Percentiles rank a stretch among this genome's conserved stretches.
These are phyloP conservation scores for Exophiala alcalophila DNA, from an alignment of 2,329 filamentous ascomycete species.

Conservation along the genomic window DNA sequence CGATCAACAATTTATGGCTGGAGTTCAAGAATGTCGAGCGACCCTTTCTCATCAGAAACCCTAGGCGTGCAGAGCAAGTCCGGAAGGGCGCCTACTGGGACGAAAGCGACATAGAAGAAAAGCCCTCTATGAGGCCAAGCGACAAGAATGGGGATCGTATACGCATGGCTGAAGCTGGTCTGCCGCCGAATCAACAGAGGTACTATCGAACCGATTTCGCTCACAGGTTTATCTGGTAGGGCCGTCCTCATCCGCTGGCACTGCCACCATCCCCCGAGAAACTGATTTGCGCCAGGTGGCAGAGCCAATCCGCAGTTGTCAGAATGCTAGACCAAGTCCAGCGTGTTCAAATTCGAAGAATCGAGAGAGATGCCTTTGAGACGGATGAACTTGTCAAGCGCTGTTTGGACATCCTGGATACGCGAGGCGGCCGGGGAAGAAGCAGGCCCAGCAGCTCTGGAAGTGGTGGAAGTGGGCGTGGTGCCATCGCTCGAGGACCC, in stretches of 20 bases:
- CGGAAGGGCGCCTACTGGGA: constrained; percentile 22
- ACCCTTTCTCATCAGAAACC: constrained; percentile 24
- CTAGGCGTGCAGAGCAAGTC: constrained; percentile 18
- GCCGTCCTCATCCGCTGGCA: no score
- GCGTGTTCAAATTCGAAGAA: constrained; percentile 28
- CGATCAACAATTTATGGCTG: constrained; percentile 25
- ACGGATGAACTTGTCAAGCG: constrained; percentile 24
- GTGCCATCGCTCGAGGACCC: constrained; percentile 4
- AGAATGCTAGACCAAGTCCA: constrained; percentile 24
- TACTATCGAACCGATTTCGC: constrained; percentile 27
- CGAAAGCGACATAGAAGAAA: constrained; percentile 23
- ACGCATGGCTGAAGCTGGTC: constrained; percentile 21
- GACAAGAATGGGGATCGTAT: constrained; percentile 19
- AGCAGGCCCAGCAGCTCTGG: constrained; percentile 7
- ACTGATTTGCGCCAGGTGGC: constrained; percentile 18
- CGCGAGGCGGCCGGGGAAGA: constrained; percentile 15
- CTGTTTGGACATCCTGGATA: constrained; percentile 10
- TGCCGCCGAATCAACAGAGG: constrained; percentile 17
- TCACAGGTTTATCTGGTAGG: constrained; percentile 26
- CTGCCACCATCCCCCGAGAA: no score
- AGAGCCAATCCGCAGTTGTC: constrained; percentile 17
- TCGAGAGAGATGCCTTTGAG: constrained; percentile 27
- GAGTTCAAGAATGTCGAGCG: constrained; percentile 27
- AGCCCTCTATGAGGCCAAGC: constrained; percentile 8
- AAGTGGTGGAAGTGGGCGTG: constrained; percentile 10